Evolutionary conservation across 352 stramenopile genomes (phyloP).

Genomic region (Phytopythium delawarense): DNA sequence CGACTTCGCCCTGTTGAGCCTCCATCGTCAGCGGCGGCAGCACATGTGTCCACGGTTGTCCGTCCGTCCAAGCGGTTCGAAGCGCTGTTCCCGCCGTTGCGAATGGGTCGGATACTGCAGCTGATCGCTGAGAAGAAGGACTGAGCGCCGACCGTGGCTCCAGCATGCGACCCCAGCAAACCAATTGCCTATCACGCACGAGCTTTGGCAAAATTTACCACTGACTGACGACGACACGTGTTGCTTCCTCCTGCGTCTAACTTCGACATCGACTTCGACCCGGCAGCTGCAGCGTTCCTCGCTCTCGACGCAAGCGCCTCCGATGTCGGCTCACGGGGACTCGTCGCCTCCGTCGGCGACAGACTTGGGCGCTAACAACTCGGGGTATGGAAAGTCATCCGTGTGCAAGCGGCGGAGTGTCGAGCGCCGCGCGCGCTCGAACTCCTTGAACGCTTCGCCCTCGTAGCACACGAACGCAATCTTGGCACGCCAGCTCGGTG

Average conservation of each 20-base stretch:
- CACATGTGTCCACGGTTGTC: background rate
- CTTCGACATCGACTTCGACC: background rate
- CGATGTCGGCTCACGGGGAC: background rate
- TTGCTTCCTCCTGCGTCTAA: background rate
- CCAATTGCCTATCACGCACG: background rate
- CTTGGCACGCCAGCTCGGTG: conserved; percentile 27
- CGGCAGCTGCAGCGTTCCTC: background rate
- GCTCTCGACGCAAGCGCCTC: background rate
- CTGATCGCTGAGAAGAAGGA: conserved; percentile 23
- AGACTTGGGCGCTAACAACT: conserved; percentile 9
- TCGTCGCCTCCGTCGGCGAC: background rate
- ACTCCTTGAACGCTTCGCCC: conserved; percentile 24
- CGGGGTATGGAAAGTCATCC: conserved; percentile 8
- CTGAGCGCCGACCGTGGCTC: conserved; percentile 7
- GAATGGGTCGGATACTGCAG: conserved; percentile 33
- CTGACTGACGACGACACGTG: background rate
- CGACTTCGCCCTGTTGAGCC: background rate
- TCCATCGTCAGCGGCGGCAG: background rate
- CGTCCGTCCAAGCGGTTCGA: conserved; percentile 41
- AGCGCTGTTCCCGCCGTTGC: conserved; percentile 34
- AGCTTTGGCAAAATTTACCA: background rate
- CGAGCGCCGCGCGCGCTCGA: conserved; percentile 18
- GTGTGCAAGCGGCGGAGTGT: conserved; percentile 14
- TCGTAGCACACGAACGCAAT: conserved; percentile 58
- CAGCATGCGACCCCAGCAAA: background rate